A percentile compares a stretch with the other conserved stretches of the same genome.
phyloP scores from a whole-genome alignment of 495 filamentous ascomycete species.

The Penicillium alfredii region DNA sequence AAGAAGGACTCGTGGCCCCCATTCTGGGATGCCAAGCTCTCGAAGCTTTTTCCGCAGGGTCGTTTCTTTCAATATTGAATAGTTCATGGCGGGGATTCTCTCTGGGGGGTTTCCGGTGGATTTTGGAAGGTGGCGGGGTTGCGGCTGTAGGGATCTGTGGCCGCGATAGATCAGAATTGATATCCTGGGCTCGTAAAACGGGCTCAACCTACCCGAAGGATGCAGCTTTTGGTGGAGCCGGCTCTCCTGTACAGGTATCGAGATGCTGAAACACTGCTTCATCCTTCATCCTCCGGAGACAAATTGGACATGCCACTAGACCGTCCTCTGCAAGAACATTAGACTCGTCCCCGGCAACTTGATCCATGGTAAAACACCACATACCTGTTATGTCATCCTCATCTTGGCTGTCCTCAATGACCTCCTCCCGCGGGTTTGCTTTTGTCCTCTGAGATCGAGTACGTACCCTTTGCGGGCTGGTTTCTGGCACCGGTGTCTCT shows the following conservation, averaged over 20 bases:
- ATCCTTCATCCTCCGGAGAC: conserved; percentile 67
- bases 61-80: conserved; percentile 70
- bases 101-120: conserved; percentile 35
- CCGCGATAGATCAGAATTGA: conserved; percentile 8
- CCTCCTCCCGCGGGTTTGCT: too few species aligned
- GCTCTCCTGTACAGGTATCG: conserved; percentile 48
- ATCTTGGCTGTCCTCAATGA: conserved; percentile 38
- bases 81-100: conserved; percentile 71
- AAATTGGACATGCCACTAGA: conserved; percentile 77
- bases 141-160: conserved; percentile 22
- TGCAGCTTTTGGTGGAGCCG: conserved; percentile 11
- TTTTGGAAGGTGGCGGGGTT: conserved; percentile 6
- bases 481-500: conserved; percentile 6
- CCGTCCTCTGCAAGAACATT: conserved; percentile 54
- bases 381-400: conserved; percentile 32
- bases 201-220: conserved; percentile 28
- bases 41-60: conserved; percentile 71
- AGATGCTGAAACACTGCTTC: conserved; percentile 69
- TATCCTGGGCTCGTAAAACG: not conserved
- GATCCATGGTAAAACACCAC: conserved; percentile 9
- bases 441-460: too few species aligned
- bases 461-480: conserved; percentile 19
- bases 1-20: conserved; percentile 58
- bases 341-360: conserved; percentile 19
- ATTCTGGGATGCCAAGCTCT: conserved; percentile 74